phyloP scores from a whole-genome alignment of 495 filamentous ascomycete species.

The Aspergillus avenaceus region DNA sequence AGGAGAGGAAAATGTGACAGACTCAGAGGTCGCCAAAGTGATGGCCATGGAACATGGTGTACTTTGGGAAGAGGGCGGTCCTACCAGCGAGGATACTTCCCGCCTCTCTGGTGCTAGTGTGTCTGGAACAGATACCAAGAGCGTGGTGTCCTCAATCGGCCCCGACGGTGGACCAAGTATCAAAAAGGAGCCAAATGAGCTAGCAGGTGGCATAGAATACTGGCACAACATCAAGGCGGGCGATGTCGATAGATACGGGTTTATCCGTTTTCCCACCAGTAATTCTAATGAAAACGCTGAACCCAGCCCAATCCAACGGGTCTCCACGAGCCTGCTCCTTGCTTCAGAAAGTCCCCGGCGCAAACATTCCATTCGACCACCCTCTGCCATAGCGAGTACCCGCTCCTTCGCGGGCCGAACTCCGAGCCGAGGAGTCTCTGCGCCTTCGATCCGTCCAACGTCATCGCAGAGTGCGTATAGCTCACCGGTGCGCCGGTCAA shows the following conservation, averaged over 20 bases:
- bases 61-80: constrained; percentile 53
- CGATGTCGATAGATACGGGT: constrained; percentile 92
- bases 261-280: constrained; percentile 60
- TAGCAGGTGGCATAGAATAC: constrained; percentile 87
- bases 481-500: constrained; percentile 32
- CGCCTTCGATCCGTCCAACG: constrained; percentile 31
- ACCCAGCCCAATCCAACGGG: constrained; percentile 55
- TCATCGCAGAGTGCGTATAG: constrained; percentile 47
- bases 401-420: constrained; percentile 51
- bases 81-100: constrained; percentile 41
- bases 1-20: constrained; percentile 53
- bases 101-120: constrained; percentile 23
- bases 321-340: constrained; percentile 61
- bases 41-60: constrained; percentile 53
- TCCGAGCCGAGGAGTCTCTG: constrained; percentile 43
- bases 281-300: constrained; percentile 36
- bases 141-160: constrained; percentile 7
- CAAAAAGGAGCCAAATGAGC: constrained; percentile 52
- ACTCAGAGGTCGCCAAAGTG: constrained; percentile 40
- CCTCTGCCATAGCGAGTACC: constrained; percentile 37
- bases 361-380: constrained; percentile 48
- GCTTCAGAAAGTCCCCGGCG: constrained; percentile 61
- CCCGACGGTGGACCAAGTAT: constrained; percentile 17
- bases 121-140: constrained; percentile 18
- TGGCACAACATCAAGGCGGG: constrained; percentile 88